A percentile compares a stretch with the other conserved stretches of the same genome.
Evolutionary conservation across 305 asterid species (phyloP).

Genomic region (Fraxinus albicans): DNA sequence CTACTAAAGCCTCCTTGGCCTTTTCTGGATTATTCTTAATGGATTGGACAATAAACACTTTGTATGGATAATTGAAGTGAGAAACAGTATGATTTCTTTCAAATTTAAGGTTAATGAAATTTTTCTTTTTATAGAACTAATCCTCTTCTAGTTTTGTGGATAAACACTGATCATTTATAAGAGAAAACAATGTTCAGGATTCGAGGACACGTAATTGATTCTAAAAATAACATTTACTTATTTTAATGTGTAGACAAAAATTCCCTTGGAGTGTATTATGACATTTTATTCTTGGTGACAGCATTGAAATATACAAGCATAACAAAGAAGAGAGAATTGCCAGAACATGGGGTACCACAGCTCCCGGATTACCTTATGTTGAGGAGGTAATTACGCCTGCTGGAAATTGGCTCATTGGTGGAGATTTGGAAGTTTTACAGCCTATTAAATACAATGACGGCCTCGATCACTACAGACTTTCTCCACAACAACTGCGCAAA

Average conservation of each 20-base stretch:
- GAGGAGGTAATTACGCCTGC: conserved; percentile 66
- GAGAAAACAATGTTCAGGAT: neutral
- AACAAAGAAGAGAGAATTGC: conserved; percentile 88
- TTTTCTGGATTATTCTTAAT: neutral
- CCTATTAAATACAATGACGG: conserved; percentile 76
- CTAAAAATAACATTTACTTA: neutral
- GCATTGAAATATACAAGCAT: conserved; percentile 78
- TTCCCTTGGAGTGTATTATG: neutral
- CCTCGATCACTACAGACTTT: conserved; percentile 78
- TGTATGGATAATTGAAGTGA: conserved; percentile 1
- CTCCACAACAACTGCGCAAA: conserved; percentile 62
- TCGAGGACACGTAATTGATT: neutral
- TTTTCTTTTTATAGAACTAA: neutral
- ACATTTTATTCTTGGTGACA: conserved; percentile 23
- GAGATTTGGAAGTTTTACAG: conserved; percentile 72
- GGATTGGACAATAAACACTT: neutral
- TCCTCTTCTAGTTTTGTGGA: neutral
- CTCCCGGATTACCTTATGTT: conserved; percentile 79
- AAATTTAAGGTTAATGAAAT: neutral
- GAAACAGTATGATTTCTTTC: neutral
- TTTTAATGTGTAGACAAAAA: neutral
- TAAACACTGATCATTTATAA: neutral
- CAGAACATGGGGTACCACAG: conserved; percentile 83
- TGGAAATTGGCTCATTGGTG: conserved; percentile 90
- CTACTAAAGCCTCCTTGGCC: neutral